Evolutionary conservation across 2,329 filamentous ascomycete genomes (phyloP).

Genomic region (Colletotrichum musae): DNA sequence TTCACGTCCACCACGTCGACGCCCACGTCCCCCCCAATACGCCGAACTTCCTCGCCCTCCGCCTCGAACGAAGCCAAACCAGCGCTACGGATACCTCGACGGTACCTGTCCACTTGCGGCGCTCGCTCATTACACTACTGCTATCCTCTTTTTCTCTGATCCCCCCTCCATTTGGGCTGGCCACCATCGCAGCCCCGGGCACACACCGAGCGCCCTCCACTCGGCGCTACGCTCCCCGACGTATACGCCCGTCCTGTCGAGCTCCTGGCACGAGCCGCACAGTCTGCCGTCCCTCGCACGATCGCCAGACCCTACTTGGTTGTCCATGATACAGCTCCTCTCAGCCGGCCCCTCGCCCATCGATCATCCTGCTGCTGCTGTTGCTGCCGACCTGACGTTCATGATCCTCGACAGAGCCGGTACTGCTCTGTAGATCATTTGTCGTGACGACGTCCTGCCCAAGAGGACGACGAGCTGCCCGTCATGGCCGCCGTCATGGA

Average conservation of each 20-base stretch:
- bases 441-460: conserved; percentile 34
- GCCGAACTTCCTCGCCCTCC: conserved; percentile 28
- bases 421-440: conserved; percentile 28
- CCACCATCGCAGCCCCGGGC: conserved; percentile 32
- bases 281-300: conserved; percentile 26
- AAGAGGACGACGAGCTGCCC: conserved; percentile 40
- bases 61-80: conserved; percentile 26
- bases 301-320: conserved; percentile 9
- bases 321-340: conserved; percentile 34
- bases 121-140: conserved; percentile 3
- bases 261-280: conserved; percentile 39
- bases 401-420: conserved; percentile 32
- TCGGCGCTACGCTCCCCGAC: conserved; percentile 25
- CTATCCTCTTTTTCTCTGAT: conserved; percentile 5
- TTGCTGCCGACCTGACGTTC: conserved; percentile 22
- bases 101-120: conserved; percentile 12
- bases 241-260: conserved; percentile 33
- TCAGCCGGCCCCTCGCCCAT: conserved; percentile 24
- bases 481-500: conserved; percentile 67
- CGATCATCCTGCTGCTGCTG: conserved; percentile 6
- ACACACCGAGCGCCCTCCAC: conserved; percentile 37
- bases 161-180: conserved; percentile 19
- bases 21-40: not conserved
- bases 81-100: conserved; percentile 30
- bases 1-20: not conserved